phyloP scores from a whole-genome alignment of 805 yeast species.

The Blastobotrys peoriensis region DNA sequence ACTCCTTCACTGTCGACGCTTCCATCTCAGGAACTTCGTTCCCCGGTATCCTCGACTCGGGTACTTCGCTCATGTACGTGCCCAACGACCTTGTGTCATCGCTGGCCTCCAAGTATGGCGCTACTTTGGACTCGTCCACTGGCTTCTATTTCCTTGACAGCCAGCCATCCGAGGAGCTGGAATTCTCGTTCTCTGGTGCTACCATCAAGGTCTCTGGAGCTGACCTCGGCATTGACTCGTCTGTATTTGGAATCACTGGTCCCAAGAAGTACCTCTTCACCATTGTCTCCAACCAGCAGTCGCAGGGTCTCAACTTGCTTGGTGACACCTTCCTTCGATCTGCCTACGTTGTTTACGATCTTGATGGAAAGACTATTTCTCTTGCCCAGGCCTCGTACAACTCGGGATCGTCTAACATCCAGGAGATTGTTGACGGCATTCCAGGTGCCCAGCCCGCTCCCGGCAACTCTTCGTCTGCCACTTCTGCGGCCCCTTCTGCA shows the following conservation, averaged over 20 bases:
- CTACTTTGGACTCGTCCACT: neutral
- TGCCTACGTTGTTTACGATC: conserved; percentile 61
- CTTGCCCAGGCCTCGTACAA: conserved; percentile 43
- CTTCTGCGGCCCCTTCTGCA: neutral
- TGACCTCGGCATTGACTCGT: conserved; percentile 17
- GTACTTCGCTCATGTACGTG: conserved; percentile 15
- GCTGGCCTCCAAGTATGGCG: conserved; percentile 5
- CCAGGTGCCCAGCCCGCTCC: conserved; percentile 29
- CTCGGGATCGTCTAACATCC: conserved; percentile 19
- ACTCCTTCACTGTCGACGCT: conserved; percentile 14
- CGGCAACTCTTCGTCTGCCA: neutral
- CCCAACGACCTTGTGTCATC: conserved; percentile 2
- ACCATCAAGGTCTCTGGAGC: conserved; percentile 19
- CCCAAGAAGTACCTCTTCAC: conserved; percentile 3
- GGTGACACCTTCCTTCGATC: conserved; percentile 61
- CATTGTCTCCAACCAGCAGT: neutral
- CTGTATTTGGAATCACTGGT: conserved; percentile 14
- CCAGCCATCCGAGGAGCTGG: conserved; percentile 1
- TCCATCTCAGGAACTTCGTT: conserved; percentile 3
- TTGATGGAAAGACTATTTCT: conserved; percentile 48
- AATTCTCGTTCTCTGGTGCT: conserved; percentile 20
- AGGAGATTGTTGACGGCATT: conserved; percentile 20
- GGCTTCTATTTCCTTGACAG: conserved; percentile 4
- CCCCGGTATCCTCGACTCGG: conserved; percentile 16
- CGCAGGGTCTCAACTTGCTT: conserved; percentile 23